Evolutionary conservation across 176 grass and related monocot genomes (phyloP), one percentile per base, ranked within the genome.

Genomic region (Aegilops tauschii): DNA sequence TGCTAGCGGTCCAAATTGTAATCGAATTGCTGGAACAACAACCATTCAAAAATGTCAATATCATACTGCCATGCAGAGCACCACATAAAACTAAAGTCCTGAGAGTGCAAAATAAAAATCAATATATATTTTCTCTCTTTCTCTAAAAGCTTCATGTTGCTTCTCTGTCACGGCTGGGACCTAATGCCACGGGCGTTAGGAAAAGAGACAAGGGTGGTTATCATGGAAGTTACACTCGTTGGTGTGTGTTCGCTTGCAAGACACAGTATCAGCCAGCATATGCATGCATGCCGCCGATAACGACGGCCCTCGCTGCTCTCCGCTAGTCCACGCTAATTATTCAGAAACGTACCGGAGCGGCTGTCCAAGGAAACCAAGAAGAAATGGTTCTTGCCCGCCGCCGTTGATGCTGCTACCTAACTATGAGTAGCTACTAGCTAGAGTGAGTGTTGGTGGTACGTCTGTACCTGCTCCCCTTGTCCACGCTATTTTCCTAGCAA

Each of bases 191-290:
- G 84, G 65, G 40, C 40, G 65, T 86, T 78, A 82, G 23, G 76
- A 63, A 73, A 12, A 66, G 40, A 85, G 42, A 14, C 1, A 13
- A 21, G 80, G 8, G 67, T 79, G 20, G 68, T 35, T 70, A 30
- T 79, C 54, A 65, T 28, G 58, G 58, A 78, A 52, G 79, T 44
- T 69, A 42, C 2, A 13, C 36, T 23, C 72, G 71, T 87, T 83
- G 56, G 18, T 29, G 29, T n/a, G 29, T 62, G 79, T 42, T 90
- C 32, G 84, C 85, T 91, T 84, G 59, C 75, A 80, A 80, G 68
- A 61, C 89, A 84, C 66, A 84, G 12, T 58, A 59, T 20, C 52
- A 7, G 35, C 69, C 52, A 7, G 35, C 69, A 69, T 63, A 29
- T 40, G 69, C 36, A 42, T 44, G 82, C 17, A 8, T 31, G 78